Evolutionary conservation across 148 eudicot genomes (phyloP).

Genomic region (Spergularia marina): DNA sequence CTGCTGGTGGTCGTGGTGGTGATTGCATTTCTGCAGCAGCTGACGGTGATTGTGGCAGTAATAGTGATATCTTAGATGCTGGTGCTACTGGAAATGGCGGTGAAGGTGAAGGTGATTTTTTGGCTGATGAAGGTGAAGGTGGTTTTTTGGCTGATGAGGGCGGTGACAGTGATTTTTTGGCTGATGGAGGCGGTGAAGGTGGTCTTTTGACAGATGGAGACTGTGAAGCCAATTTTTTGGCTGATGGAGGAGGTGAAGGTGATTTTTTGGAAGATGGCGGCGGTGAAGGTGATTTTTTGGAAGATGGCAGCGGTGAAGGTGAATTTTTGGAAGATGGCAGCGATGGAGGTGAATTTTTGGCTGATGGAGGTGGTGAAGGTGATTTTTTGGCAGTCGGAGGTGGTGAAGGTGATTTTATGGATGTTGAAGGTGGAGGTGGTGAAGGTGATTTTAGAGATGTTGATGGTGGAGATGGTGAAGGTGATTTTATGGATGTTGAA

Average conservation of each 20-base stretch:
- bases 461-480: background rate
- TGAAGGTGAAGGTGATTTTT: background rate
- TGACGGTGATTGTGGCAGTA: background rate
- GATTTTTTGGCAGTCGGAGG: background rate
- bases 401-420: background rate
- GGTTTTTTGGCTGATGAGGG: background rate
- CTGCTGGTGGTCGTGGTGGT: background rate
- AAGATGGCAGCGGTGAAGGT: background rate
- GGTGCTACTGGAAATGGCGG: background rate
- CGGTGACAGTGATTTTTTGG: background rate
- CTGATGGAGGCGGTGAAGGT: background rate
- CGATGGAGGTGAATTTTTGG: background rate
- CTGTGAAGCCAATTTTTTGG: background rate
- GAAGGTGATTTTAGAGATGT: background rate
- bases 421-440: background rate
- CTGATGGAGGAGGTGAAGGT: background rate
- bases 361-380: background rate
- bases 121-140: background rate
- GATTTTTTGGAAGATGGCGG: background rate
- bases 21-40: background rate
- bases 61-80: background rate
- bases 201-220: background rate
- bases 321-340: background rate
- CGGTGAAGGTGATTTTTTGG: background rate
- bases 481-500: background rate